Evolutionary conservation across 2,329 filamentous ascomycete species (phyloP).

Genomic region (Aspergillus amoenus): DNA sequence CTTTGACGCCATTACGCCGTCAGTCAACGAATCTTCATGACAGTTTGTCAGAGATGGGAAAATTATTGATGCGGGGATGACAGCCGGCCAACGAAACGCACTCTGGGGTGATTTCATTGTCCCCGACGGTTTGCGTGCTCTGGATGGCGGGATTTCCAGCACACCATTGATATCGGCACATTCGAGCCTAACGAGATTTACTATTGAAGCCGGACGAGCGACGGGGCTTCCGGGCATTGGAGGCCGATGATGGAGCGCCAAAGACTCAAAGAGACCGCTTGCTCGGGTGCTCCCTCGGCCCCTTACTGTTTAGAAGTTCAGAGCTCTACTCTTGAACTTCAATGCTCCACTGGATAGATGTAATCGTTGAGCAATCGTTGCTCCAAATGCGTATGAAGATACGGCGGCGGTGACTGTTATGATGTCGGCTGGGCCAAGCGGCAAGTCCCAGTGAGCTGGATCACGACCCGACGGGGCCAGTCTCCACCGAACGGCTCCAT

Average conservation of each 20-base stretch:
- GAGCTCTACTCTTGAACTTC: not conserved
- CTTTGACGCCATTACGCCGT: not conserved
- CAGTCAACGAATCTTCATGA: not conserved
- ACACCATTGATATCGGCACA: not conserved
- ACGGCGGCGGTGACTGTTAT: too few species aligned
- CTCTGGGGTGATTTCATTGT: not conserved
- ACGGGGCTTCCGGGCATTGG: not conserved
- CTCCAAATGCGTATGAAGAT: too few species aligned
- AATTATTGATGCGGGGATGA: not conserved
- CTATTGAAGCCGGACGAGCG: not conserved
- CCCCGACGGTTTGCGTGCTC: not conserved
- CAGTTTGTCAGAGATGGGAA: not conserved
- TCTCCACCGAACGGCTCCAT: not conserved
- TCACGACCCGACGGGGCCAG: not conserved
- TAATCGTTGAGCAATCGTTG: not conserved
- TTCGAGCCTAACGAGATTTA: not conserved
- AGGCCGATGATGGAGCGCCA: too few species aligned
- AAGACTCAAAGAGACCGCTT: too few species aligned
- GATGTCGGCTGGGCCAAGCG: not conserved
- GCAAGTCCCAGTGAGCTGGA: slow-evolving; percentile 1
- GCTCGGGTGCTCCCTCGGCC: too few species aligned
- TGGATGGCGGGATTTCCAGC: not conserved
- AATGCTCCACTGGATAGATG: not conserved
- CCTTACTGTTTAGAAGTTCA: too few species aligned
- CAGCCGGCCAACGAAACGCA: not conserved